Conservation (phyloP, 306 rosid species). For the Inga leiocalycina region DNA sequence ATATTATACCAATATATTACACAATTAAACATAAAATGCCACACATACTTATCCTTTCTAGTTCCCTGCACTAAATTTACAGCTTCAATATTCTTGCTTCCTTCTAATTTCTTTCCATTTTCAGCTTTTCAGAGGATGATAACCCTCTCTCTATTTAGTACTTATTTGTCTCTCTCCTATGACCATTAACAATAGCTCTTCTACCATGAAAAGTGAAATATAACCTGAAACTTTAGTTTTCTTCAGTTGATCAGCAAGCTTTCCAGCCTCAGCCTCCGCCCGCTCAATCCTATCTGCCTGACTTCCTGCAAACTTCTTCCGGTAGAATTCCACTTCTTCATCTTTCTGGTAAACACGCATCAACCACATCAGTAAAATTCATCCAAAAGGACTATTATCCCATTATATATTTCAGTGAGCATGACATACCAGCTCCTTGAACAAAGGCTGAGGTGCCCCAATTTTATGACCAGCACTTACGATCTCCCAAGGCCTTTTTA, state of each 20-base stretch:
- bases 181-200: background rate
- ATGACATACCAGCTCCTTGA: constrained; percentile 80
- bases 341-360: constrained; percentile 63
- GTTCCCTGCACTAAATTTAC: background rate
- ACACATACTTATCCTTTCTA: background rate
- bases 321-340: constrained; percentile 74
- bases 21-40: background rate
- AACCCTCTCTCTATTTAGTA: background rate
- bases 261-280: constrained; percentile 85
- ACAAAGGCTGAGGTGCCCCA: constrained; percentile 85
- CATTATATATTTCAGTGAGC: constrained; percentile 14
- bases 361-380: constrained; percentile 26
- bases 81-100: background rate
- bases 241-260: constrained; percentile 69
- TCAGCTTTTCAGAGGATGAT: constrained; percentile 9
- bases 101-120: constrained; percentile 8
- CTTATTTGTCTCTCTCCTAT: background rate
- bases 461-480: constrained; percentile 80
- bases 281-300: constrained; percentile 85
- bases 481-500: constrained; percentile 77
- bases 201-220: constrained; percentile 15
- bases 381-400: constrained; percentile 2
- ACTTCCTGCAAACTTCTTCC: constrained; percentile 87
- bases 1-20: background rate
- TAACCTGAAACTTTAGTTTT: constrained; percentile 78